Base-by-base conservation (phyloP, 2,329 filamentous ascomycete species). In the Ophiostoma quercus region DNA sequence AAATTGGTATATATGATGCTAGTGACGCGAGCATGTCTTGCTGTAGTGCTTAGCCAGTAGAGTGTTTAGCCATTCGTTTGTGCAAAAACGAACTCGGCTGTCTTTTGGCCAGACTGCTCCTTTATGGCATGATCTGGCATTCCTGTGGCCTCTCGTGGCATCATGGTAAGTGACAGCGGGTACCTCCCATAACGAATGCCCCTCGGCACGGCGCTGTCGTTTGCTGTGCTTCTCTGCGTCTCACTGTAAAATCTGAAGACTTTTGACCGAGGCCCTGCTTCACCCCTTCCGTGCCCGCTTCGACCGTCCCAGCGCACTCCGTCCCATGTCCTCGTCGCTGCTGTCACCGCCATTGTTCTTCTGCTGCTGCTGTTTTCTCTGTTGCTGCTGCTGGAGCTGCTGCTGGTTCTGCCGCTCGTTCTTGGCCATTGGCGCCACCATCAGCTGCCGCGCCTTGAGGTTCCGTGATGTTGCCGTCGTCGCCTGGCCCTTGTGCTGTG, bases 251-350 rank as follows among this genome's bases (percentile, higher is more conserved):
- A 8, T n/a, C n/a, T 25, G 54, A 11, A 14, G 11, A 3, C 11
- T 14, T 9, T 8, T 41, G 39, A 14, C 16, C 6, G 16, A n/a
- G 16, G 6, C 16, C 43, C 43, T 19, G 8, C 22, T 57, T 72
- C 70, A 73, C 0, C 70, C 67, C 32, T 66, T 67, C 22, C 70
- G 47, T 8, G 37, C 37, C 68, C 54, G 51, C 68, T 74, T 75
- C 16, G 60, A n/a, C 62, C 73, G 72, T 8, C 77, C 77, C 39
- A 78, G 68, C 39, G 72, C 74, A 65, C 76, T 76, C 70, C 76
- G 70, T 3, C 77, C 78, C 14, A 74, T 67, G 68, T 79, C 77
- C 22, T 79, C 77, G 69, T 76, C 76, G 71, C 76, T 77, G 43
- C 74, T 74, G 37, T 65, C 71, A 66, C 67, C 72, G 57, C 41